phyloP scores from a whole-genome alignment of 371 early-diverging fungal genomes.

The Lichtheimia corymbifera region DNA sequence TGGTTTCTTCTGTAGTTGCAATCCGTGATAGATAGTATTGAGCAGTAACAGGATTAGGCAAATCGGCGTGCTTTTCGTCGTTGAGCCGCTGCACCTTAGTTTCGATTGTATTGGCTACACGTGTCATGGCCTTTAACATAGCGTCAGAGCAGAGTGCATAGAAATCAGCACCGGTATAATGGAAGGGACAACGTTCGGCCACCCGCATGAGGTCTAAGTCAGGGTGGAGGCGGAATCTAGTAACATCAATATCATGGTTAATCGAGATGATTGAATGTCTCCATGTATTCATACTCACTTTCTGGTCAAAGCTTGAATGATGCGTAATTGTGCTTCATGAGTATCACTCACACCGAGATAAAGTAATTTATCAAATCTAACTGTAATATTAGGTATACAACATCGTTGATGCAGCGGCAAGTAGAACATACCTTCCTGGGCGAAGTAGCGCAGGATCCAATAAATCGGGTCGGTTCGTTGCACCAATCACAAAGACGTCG shows the following conservation, averaged over 20 bases:
- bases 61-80: conserved; percentile 28
- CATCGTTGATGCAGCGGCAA: too few relatives aligned
- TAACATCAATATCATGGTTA: conserved; percentile 15
- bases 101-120: conserved; percentile 85
- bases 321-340: conserved; percentile 83
- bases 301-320: conserved; percentile 91
- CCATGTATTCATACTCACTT: conserved; percentile 59
- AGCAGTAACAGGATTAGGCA: conserved; percentile 20
- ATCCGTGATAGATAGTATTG: conserved; percentile 24
- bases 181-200: conserved; percentile 85
- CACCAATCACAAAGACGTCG: conserved; percentile 99
- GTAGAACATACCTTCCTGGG: conserved; percentile 42
- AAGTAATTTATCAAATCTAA: conserved; percentile 92
- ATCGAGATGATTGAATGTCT: background rate
- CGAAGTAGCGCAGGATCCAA: conserved; percentile 94
- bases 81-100: conserved; percentile 48
- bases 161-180: conserved; percentile 97
- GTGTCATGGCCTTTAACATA: conserved; percentile 92
- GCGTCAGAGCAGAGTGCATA: conserved; percentile 98
- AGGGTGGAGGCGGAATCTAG: conserved; percentile 80
- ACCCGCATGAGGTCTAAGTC: conserved; percentile 72
- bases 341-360: conserved; percentile 91
- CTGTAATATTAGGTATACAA: too few relatives aligned
- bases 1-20: conserved; percentile 57
- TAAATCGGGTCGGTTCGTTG: conserved; percentile 99